Base-by-base conservation (phyloP, 257 asterid genomes). In the Capsicum baccatum region DNA sequence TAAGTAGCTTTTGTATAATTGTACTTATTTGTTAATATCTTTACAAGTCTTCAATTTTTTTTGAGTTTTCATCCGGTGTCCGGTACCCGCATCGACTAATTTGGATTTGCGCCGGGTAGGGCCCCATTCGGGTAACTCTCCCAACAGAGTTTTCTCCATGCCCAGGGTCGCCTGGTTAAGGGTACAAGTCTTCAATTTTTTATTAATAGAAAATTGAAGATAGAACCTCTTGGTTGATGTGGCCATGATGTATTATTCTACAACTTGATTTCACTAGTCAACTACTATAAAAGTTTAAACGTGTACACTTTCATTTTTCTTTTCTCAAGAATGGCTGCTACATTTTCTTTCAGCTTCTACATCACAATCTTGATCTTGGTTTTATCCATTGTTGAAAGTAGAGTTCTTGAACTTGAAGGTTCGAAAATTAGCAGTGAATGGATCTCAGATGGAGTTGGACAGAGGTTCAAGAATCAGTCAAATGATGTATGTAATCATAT, bases 371-470 rank as follows among this genome's bases (percentile, higher is more conserved):
- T 52, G 81, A 76, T 52, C 48, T 76, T 52, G 48, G 63, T 13
- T 54, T 21, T 52, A 14, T 7, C 9, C 76, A n/a, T 3, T 55
- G 88, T 84, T 21, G 57, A 68, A 59, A 85, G 85, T 80, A 89
- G 90, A 6, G 35, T 82, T 56, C 64, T 89, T 84, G 58, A 80
- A 57, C 89, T 82, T 39, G 17, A 71, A 37, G 50, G 57, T 66
- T 83, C 59, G 4, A 81, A 83, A 37, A 37, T 13, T 21, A 76
- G 8, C 48, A 48, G 10, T 47, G 42, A 15, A 54, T 59, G 80
- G 57, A 89, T 85, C 85, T 87, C 90, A 79, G 89, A 89, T 66
- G 91, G 91, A 64, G 85, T 85, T 69, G 68, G 52, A 76, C 21
- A 76, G 6, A 71, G 66, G 57, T 42, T 76, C 47, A 85, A 39